These are phyloP conservation scores for Coemansia biformis DNA, from an alignment of 192 early-diverging fungal species.

Conservation along the genomic window DNA sequence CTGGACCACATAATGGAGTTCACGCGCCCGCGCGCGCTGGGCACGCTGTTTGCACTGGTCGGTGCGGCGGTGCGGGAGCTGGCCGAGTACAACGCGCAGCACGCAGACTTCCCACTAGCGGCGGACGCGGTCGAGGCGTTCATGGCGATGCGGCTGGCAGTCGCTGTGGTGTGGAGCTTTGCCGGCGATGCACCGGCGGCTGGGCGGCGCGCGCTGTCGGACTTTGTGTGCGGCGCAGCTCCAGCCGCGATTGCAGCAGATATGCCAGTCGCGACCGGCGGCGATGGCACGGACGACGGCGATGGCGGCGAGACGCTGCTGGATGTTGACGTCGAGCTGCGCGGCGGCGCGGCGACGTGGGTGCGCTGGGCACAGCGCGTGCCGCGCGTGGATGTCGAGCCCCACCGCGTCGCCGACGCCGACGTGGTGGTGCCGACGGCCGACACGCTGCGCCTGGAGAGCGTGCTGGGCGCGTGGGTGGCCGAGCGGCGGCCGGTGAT, in stretches of 20 bases:
- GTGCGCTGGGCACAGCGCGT: conserved; percentile 84
- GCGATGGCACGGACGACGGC: not conserved
- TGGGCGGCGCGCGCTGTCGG: conserved; percentile 65
- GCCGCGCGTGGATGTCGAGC: conserved; percentile 91
- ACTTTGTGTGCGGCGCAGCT: conserved; percentile 70
- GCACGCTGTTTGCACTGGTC: conserved; percentile 85
- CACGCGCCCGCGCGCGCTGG: conserved; percentile 74
- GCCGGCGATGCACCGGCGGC: conserved; percentile 81
- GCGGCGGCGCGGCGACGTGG: conserved; percentile 72
- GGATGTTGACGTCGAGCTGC: conserved; percentile 85
- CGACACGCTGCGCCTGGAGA: conserved; percentile 97
- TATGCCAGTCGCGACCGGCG: no score
- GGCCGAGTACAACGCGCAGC: conserved; percentile 85
- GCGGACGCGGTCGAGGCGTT: conserved; percentile 71
- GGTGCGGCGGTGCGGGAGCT: conserved; percentile 81
- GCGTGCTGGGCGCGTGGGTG: conserved; percentile 90
- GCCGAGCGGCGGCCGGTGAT: conserved; percentile 92
- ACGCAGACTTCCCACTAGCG: conserved; percentile 91
- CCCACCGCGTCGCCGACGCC: conserved; percentile 81
- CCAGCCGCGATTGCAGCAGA: conserved; percentile 68
- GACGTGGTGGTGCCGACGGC: conserved; percentile 97
- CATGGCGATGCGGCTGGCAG: conserved; percentile 73
- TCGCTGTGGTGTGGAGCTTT: conserved; percentile 91
- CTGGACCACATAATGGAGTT: conserved; percentile 99
- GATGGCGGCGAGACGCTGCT: conserved; percentile 58